phyloP scores from a whole-genome alignment of 2,329 filamentous ascomycete species.

The Ascochyta pisi region DNA sequence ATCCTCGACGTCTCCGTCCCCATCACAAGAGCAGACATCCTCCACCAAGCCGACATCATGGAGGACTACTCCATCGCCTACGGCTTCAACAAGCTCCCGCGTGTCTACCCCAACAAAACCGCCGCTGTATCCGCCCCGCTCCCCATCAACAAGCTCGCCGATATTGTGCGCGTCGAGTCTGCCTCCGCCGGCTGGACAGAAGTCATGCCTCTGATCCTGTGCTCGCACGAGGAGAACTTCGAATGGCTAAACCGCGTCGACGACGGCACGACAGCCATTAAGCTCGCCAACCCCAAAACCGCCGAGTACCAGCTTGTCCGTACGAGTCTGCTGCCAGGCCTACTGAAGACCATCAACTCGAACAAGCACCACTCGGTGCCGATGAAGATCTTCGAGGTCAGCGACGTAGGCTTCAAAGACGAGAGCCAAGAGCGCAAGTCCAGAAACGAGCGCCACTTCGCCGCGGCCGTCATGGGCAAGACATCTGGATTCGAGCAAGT shows the following conservation, averaged over 20 bases:
- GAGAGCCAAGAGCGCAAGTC: constrained; percentile 78
- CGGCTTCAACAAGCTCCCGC: constrained; percentile 94
- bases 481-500: constrained; percentile 94
- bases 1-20: constrained; percentile 84
- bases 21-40: constrained; percentile 88
- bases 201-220: constrained; percentile 94
- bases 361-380: constrained; percentile 89
- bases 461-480: constrained; percentile 95
- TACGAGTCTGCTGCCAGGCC: constrained; percentile 82
- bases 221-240: constrained; percentile 98
- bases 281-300: constrained; percentile 91
- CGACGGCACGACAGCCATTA: constrained; percentile 81
- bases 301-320: constrained; percentile 92
- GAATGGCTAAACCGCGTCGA: constrained; percentile 90
- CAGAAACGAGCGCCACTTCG: constrained; percentile 93
- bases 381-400: constrained; percentile 90
- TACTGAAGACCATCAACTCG: constrained; percentile 91
- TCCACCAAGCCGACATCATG: constrained; percentile 98
- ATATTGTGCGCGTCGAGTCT: constrained; percentile 87
- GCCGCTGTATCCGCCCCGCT: constrained; percentile 87
- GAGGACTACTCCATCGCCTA: constrained; percentile 97
- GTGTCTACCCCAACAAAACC: constrained; percentile 83
- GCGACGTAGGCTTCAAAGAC: constrained; percentile 93
- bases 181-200: constrained; percentile 97
- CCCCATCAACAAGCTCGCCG: constrained; percentile 90